Evolutionary conservation across 1,284 basidiomycete species (phyloP).

Genomic region (Ustilago crameri): DNA sequence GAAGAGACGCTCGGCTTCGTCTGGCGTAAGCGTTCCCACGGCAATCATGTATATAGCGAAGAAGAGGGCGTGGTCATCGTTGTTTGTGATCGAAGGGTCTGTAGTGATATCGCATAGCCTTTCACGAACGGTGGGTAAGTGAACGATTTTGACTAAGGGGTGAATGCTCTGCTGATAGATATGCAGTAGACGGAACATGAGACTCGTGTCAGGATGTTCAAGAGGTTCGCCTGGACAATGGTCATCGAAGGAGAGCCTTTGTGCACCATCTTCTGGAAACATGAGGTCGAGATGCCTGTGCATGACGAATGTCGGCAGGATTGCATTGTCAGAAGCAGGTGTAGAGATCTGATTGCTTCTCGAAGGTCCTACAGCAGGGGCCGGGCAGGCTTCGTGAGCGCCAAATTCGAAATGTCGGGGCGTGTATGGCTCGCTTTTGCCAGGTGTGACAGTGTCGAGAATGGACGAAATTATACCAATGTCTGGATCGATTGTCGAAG

Average conservation of each 20-base stretch:
- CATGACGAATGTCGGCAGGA: constrained; percentile 13
- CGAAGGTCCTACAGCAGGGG: too few species aligned
- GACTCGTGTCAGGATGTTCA: constrained; percentile 8
- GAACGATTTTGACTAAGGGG: constrained; percentile 14
- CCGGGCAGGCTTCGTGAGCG: too few species aligned
- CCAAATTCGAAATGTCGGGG: neutral
- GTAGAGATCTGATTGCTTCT: too few species aligned
- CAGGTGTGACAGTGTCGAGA: constrained; percentile 4
- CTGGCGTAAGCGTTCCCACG: constrained; percentile 2
- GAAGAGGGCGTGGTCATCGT: constrained; percentile 14
- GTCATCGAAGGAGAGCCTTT: constrained; percentile 14
- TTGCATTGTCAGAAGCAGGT: neutral
- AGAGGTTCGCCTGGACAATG: constrained; percentile 17
- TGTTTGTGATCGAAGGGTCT: neutral
- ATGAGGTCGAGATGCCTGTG: constrained; percentile 22
- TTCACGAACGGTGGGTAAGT: constrained; percentile 14
- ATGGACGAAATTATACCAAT: constrained; percentile 14
- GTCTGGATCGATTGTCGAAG: constrained; percentile 11
- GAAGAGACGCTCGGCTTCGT: constrained; percentile 12
- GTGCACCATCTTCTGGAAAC: constrained; percentile 17
- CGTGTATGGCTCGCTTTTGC: neutral
- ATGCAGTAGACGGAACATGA: constrained; percentile 23
- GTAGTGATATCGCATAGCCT: constrained; percentile 18
- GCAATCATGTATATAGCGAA: constrained; percentile 9
- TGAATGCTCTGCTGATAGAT: constrained; percentile 25